Percentiles rank a stretch among this genome's conserved stretches.
These are phyloP conservation scores for Barnettozyma vustinii DNA, from an alignment of 805 yeast species.

Conservation along the genomic window DNA sequence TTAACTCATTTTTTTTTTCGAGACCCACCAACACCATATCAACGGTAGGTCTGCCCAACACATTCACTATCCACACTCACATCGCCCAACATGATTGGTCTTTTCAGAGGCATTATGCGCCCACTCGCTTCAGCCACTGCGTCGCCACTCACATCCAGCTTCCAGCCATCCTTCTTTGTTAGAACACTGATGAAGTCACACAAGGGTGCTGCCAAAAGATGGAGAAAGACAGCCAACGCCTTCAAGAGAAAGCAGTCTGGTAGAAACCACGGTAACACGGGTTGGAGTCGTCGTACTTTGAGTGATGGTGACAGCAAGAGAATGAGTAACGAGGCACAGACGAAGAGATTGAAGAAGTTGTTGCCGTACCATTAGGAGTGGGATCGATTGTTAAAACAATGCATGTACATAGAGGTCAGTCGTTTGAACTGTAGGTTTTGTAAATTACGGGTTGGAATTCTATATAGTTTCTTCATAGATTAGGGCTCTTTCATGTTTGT, in stretches of 20 bases:
- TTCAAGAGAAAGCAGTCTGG: slow-evolving; percentile 70
- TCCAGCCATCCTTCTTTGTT: slow-evolving; percentile 16
- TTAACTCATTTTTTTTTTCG: no score
- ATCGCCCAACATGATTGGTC: not conserved
- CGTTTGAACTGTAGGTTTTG: not conserved
- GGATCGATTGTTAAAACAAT: not conserved
- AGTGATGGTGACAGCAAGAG: slow-evolving; percentile 56
- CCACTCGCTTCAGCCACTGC: slow-evolving; percentile 1
- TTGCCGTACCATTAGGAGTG: slow-evolving; percentile 27
- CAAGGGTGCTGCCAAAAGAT: slow-evolving; percentile 82
- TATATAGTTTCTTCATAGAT: not conserved
- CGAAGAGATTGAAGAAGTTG: slow-evolving; percentile 52
- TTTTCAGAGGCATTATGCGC: slow-evolving; percentile 9
- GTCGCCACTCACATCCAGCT: slow-evolving; percentile 1
- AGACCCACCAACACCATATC: no score
- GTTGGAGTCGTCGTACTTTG: slow-evolving; percentile 65
- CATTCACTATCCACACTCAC: not conserved
- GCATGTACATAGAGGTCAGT: not conserved
- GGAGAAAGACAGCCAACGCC: slow-evolving; percentile 68
- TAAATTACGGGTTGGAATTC: no score
- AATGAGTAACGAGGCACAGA: slow-evolving; percentile 49
- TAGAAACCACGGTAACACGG: slow-evolving; percentile 88
- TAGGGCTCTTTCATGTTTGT: not conserved
- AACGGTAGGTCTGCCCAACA: no score
- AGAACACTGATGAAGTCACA: slow-evolving; percentile 62